phyloP scores from a whole-genome alignment of 345 rosid genomes.

The Cardamine resedifolia region DNA sequence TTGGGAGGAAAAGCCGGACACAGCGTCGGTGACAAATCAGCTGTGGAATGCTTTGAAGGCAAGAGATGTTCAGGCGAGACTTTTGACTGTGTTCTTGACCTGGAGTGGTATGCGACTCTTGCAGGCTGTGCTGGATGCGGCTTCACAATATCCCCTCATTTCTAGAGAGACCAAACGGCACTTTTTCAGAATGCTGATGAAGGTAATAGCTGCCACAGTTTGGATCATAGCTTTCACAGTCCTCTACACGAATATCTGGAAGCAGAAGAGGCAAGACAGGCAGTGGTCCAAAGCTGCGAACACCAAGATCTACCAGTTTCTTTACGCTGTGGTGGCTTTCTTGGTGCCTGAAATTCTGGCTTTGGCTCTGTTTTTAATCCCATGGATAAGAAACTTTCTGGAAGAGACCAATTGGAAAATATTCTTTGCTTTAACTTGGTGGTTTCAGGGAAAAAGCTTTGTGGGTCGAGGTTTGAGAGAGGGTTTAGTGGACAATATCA shows the following conservation, averaged over 20 bases:
- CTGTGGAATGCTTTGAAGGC: conserved; percentile 65
- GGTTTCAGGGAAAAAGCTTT: conserved; percentile 76
- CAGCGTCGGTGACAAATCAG: conserved; percentile 33
- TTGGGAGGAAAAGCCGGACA: conserved; percentile 47
- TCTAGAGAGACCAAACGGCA: conserved; percentile 74
- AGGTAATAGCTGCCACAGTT: conserved; percentile 59
- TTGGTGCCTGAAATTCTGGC: conserved; percentile 80
- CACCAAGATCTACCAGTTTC: conserved; percentile 55
- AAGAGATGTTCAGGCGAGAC: conserved; percentile 52
- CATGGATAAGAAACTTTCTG: conserved; percentile 89
- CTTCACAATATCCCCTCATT: conserved; percentile 60
- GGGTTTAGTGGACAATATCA: conserved; percentile 74
- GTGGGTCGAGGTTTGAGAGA: conserved; percentile 90
- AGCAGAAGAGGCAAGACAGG: conserved; percentile 56
- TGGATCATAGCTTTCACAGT: conserved; percentile 69
- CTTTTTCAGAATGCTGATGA: conserved; percentile 78
- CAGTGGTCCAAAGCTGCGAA: conserved; percentile 52
- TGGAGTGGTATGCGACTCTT: conserved; percentile 85
- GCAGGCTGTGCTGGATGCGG: conserved; percentile 76
- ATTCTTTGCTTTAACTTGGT: conserved; percentile 66
- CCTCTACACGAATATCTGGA: conserved; percentile 77
- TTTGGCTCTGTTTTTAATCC: conserved; percentile 67
- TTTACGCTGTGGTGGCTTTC: conserved; percentile 62
- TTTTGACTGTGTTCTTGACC: conserved; percentile 71
- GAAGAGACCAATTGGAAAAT: conserved; percentile 90